Evolutionary conservation across 2,329 filamentous ascomycete species (phyloP).

Genomic region (Fusarium domesticum): DNA sequence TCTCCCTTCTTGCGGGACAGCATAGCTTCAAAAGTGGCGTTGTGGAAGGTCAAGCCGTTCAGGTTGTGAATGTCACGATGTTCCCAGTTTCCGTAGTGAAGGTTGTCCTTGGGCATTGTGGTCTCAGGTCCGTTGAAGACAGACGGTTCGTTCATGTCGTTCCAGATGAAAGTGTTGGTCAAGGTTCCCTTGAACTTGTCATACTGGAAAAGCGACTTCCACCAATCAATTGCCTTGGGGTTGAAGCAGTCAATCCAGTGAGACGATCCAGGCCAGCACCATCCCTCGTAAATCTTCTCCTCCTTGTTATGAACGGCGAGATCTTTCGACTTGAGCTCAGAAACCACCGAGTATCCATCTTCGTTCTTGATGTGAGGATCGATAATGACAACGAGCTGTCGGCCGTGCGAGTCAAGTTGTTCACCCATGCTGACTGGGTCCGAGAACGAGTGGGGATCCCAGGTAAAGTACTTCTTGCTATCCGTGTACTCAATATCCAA

Average conservation of each 20-base stretch:
- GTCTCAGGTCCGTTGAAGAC: slow-evolving; percentile 98
- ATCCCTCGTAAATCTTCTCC: slow-evolving; percentile 83
- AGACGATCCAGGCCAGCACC: slow-evolving; percentile 98
- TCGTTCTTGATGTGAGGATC: slow-evolving; percentile 98
- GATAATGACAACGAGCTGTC: slow-evolving; percentile 91
- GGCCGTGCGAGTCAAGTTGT: slow-evolving; percentile 77
- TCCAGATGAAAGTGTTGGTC: slow-evolving; percentile 92
- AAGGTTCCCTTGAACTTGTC: slow-evolving; percentile 81
- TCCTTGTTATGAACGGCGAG: slow-evolving; percentile 89
- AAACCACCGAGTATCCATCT: slow-evolving; percentile 69
- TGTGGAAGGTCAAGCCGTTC: slow-evolving; percentile 92
- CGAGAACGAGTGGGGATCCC: slow-evolving; percentile 84
- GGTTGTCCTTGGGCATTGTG: slow-evolving; percentile 98
- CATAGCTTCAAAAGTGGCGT: slow-evolving; percentile 85
- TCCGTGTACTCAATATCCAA: slow-evolving; percentile 97
- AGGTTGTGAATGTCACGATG: slow-evolving; percentile 96
- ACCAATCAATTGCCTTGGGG: slow-evolving; percentile 87
- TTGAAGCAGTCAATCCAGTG: slow-evolving; percentile 97
- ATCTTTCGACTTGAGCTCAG: slow-evolving; percentile 80
- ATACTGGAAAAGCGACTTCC: slow-evolving; percentile 84
- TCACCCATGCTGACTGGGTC: slow-evolving; percentile 85
- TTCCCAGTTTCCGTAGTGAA: slow-evolving; percentile 90
- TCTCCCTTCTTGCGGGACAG: slow-evolving; percentile 83
- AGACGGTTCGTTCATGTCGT: slow-evolving; percentile 99
- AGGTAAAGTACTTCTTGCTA: slow-evolving; percentile 97